Base-by-base conservation (phyloP, 2,329 filamentous ascomycete genomes). In the Xylariaceae sp. region DNA sequence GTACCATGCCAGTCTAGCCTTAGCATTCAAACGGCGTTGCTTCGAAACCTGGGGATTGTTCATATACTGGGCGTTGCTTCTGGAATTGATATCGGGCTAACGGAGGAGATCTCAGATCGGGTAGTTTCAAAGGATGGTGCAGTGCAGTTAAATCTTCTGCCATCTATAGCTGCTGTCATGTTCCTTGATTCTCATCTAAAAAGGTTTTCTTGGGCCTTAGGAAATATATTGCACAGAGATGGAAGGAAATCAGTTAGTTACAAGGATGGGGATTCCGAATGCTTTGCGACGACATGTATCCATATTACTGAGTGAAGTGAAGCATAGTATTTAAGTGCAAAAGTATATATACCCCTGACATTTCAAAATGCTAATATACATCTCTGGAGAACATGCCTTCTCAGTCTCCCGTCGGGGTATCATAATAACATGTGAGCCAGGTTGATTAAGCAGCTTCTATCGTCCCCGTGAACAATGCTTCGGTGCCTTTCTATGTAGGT, bases 21-120 rank as follows among this genome's bases (percentile, higher is more conserved):
- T 21, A 41, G 57, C 61, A 65, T 66, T 60, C 23, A 26, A 43
- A 54, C 36, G 65, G 65, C 60, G 65, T 64, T 64, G 36, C 53
- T 40, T 44, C 21, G 30, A 43, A 50, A 52, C 24, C 20, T 42
- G 24, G 45, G 32, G 48, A 21, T 27, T 44, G 50, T 23, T 35
- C 24, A 26, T 58, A 23, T 15, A 10, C 16, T 27, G 10, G 56
- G 56, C 37, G 52, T 56, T 49, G 9, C 20, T 40, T 50, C 50
- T 48, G 21, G 55, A 33, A 40, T 21, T 33, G 15, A 49, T 26
- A 18, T 51, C 20, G n/a, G 45, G 41, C 29, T 42, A 11, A 29
- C 5, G 30, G n/a, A 26, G 29, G 33, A 43, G 16, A 30, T 50
- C 23, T 15, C n/a, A 23, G 16, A 26, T 42, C 16, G 26, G 36